Evolutionary conservation across 768 basidiomycete species (phyloP).

Genomic region (Tylopilus vinaceipallidus): DNA sequence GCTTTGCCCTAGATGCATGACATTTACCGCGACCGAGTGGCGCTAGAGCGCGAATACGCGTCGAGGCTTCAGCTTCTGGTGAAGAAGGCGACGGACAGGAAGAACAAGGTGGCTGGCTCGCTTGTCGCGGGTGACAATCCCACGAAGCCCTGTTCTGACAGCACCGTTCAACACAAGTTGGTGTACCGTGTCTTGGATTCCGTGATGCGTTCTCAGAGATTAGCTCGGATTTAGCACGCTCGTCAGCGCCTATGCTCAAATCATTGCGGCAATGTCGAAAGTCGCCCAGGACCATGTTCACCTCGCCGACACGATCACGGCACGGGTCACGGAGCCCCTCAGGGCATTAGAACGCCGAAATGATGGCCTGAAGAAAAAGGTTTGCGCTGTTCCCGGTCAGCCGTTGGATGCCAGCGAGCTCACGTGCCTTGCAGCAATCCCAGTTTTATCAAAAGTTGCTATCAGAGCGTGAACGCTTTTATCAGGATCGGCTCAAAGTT

Average conservation of each 20-base stretch:
- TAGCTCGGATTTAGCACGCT: constrained; percentile 52
- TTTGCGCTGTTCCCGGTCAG: constrained; percentile 15
- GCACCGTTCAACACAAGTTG: constrained; percentile 55
- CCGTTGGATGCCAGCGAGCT: constrained; percentile 1
- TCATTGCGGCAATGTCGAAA: constrained; percentile 58
- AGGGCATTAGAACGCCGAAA: constrained; percentile 57
- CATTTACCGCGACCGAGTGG: constrained; percentile 61
- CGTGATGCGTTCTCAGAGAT: constrained; percentile 12
- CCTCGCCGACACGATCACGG: constrained; percentile 58
- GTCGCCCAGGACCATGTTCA: constrained; percentile 68
- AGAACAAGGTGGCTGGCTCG: constrained; percentile 50
- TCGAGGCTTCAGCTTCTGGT: constrained; percentile 62
- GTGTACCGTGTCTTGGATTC: constrained; percentile 8
- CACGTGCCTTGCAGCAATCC: constrained; percentile 50
- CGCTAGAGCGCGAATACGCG: constrained; percentile 79
- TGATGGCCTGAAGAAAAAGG: constrained; percentile 71
- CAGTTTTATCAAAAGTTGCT: constrained; percentile 70
- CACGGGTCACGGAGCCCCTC: constrained; percentile 64
- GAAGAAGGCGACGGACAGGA: constrained; percentile 71
- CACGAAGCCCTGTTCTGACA: constrained; percentile 56
- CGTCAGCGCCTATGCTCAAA: constrained; percentile 64
- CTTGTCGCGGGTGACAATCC: constrained; percentile 69
- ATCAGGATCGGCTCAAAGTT: constrained; percentile 70
- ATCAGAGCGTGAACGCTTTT: constrained; percentile 65
- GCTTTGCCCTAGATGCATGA: constrained; percentile 60